These are phyloP conservation scores for Candida chauliodis DNA, from an alignment of 805 yeast species.

Conservation along the genomic window DNA sequence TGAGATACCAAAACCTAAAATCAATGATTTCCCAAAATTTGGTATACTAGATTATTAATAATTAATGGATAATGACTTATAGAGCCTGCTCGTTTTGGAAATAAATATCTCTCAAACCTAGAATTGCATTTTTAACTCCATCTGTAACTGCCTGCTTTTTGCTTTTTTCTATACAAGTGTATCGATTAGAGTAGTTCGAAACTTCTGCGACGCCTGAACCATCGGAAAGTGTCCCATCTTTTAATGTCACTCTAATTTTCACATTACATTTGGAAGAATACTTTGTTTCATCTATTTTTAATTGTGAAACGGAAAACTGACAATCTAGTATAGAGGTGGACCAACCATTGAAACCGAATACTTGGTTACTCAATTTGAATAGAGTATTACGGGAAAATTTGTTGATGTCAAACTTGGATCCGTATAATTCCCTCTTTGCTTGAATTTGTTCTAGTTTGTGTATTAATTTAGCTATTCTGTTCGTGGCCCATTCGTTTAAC, in stretches of 20 bases:
- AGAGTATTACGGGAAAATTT: slow-evolving; percentile 16
- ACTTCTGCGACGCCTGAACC: slow-evolving; percentile 40
- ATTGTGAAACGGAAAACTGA: slow-evolving; percentile 11
- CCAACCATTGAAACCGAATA: slow-evolving; percentile 61
- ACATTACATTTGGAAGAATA: slow-evolving; percentile 24
- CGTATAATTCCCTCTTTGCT: slow-evolving; percentile 9
- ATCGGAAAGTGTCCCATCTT: slow-evolving; percentile 41
- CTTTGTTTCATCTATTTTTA: slow-evolving; percentile 18
- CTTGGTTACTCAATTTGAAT: slow-evolving; percentile 44
- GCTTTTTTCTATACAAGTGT: slow-evolving; percentile 33
- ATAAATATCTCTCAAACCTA: slow-evolving; percentile 10
- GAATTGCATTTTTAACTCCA: slow-evolving; percentile 41
- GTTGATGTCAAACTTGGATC: slow-evolving; percentile 1
- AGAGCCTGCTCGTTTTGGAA: slow-evolving; percentile 9
- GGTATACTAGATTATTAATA: slow-evolving; percentile 55
- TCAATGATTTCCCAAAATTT: slow-evolving; percentile 59
- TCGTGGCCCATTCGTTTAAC: slow-evolving; percentile 45
- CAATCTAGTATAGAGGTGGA: slow-evolving; percentile 36
- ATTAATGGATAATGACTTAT: not conserved
- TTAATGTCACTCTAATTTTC: slow-evolving; percentile 32
- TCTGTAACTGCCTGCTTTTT: slow-evolving; percentile 48
- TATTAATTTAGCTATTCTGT: slow-evolving; percentile 46
- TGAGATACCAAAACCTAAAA: slow-evolving; percentile 68
- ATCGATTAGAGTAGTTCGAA: slow-evolving; percentile 27
- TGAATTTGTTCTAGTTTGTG: slow-evolving; percentile 40